Conservation (phyloP, 768 basidiomycete genomes). For the Mrakia hoshinonis region DNA sequence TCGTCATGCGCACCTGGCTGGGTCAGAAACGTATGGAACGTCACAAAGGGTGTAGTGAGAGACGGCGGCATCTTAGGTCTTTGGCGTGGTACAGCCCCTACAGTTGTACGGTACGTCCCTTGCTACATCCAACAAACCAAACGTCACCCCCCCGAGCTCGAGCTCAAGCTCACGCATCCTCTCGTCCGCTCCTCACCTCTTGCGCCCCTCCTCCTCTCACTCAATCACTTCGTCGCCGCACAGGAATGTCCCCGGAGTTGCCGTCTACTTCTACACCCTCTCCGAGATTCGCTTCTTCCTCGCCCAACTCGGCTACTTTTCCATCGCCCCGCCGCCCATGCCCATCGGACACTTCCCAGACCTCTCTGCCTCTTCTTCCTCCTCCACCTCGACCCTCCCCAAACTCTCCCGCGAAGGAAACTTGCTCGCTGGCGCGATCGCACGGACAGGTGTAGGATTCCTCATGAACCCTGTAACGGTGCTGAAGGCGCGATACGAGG, state of each 20-base stretch:
- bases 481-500: conserved; percentile 87
- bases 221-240: no score
- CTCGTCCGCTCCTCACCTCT: conserved; percentile 3
- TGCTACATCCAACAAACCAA: neutral
- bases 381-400: conserved; percentile 35
- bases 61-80: conserved; percentile 61
- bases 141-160: neutral
- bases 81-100: conserved; percentile 81
- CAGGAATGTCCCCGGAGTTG: conserved; percentile 88
- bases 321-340: conserved; percentile 35
- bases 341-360: conserved; percentile 7
- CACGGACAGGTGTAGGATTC: conserved; percentile 71
- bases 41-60: conserved; percentile 48
- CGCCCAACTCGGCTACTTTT: conserved; percentile 64
- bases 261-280: conserved; percentile 79
- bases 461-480: conserved; percentile 83
- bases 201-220: neutral
- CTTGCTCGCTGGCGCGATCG: conserved; percentile 71
- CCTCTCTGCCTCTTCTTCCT: conserved; percentile 16
- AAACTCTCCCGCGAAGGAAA: conserved; percentile 58
- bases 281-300: conserved; percentile 71
- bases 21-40: conserved; percentile 31
- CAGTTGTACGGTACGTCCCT: conserved; percentile 53
- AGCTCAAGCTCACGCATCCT: neutral
- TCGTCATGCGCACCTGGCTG: neutral